Conservation (phyloP, 2,329 filamentous ascomycete species). For the Pseudocercospora fijiensis region DNA sequence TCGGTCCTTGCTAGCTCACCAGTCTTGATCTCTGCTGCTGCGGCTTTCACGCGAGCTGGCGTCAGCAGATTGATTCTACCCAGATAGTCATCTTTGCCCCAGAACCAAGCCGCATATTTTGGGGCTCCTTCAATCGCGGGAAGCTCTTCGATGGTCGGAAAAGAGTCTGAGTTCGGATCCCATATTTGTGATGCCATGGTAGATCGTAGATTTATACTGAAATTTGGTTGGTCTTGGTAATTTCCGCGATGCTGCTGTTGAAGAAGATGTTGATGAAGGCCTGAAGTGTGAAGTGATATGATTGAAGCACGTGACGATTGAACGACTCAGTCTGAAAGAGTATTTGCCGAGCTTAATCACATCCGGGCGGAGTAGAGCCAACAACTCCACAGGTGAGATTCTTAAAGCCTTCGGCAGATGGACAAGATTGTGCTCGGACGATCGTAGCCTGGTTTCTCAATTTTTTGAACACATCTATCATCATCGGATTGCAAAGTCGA, state of each 20-base stretch:
- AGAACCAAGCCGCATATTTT: slow-evolving; percentile 59
- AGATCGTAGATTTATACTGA: neutral
- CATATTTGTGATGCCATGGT: slow-evolving; percentile 20
- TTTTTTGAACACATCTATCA: no score
- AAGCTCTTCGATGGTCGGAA: slow-evolving; percentile 56
- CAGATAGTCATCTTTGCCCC: slow-evolving; percentile 57
- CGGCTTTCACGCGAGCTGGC: slow-evolving; percentile 54
- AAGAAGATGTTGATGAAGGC: neutral
- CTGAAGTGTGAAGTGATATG: neutral
- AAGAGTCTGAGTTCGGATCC: slow-evolving; percentile 53
- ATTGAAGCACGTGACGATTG: neutral
- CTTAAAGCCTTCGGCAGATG: neutral
- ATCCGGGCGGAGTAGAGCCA: neutral
- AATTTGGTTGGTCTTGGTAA: neutral
- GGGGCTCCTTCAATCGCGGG: slow-evolving; percentile 54
- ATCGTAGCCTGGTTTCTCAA: neutral
- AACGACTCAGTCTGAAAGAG: neutral
- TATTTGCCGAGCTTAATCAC: neutral
- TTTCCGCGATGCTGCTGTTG: neutral
- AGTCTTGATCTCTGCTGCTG: slow-evolving; percentile 54
- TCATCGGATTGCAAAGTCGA: no score
- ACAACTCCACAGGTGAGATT: neutral
- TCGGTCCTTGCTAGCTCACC: slow-evolving; percentile 58
- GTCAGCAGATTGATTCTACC: slow-evolving; percentile 59
- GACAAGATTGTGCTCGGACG: neutral